Percentiles rank a stretch among this genome's conserved stretches.
Evolutionary conservation across 1,139 yeast genomes (phyloP).

Genomic region (Candida sanyaensis): DNA sequence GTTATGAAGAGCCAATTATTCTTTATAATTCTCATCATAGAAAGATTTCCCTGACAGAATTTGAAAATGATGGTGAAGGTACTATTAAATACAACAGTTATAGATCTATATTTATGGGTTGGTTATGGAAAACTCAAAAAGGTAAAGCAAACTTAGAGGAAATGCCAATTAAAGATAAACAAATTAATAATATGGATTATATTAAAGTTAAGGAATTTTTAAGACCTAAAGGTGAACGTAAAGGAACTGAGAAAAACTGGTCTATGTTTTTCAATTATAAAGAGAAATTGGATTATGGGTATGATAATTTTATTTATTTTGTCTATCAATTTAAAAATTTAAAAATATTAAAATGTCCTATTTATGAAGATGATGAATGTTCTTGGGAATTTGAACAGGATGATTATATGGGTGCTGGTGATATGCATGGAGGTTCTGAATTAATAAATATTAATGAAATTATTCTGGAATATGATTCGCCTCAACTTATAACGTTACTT

Average conservation of each 20-base stretch:
- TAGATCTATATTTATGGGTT: conserved; percentile 27
- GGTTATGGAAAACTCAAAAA: conserved; percentile 37
- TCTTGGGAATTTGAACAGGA: conserved; percentile 14
- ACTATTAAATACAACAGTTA: conserved; percentile 15
- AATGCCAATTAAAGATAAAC: conserved; percentile 9
- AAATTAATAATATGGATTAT: conserved; percentile 19
- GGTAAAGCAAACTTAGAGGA: conserved; percentile 34
- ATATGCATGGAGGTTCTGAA: conserved; percentile 32
- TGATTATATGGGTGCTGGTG: conserved; percentile 21
- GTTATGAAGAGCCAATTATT: conserved; percentile 40
- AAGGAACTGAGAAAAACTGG: conserved; percentile 22
- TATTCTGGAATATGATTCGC: conserved; percentile 12
- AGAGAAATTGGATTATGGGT: conserved; percentile 10
- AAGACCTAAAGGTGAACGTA: conserved; percentile 17
- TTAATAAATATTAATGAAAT: conserved; percentile 21
- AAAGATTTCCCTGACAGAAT: conserved; percentile 15
- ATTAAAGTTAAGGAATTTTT: conserved; percentile 27
- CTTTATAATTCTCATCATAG: conserved; percentile 36
- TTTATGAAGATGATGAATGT: conserved; percentile 12
- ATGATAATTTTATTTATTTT: conserved; percentile 24
- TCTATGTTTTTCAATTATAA: conserved; percentile 11
- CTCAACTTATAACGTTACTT: conserved; percentile 8
- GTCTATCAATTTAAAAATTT: conserved; percentile 28
- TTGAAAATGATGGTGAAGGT: conserved; percentile 1
- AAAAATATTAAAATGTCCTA: conserved; percentile 26